phyloP scores from a whole-genome alignment of 140 eudicot genomes.

The Flaveria floridana region DNA sequence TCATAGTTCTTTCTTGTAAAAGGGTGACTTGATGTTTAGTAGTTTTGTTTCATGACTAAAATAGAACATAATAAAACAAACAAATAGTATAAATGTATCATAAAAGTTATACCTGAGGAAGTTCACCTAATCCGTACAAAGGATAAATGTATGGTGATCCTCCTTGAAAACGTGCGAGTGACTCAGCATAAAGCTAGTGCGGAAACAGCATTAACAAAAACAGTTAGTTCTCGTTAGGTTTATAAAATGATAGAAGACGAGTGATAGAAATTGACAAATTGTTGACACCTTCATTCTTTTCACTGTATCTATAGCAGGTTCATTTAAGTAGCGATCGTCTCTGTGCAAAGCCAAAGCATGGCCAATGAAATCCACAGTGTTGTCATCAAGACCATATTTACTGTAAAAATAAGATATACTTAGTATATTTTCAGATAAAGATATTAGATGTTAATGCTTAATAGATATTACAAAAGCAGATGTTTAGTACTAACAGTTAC shows the following conservation, averaged over 20 bases:
- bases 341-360: constrained; percentile 87
- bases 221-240: constrained; percentile 16
- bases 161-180: constrained; percentile 93
- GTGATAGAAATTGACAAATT: not conserved
- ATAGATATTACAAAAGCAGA: not conserved
- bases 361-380: constrained; percentile 90
- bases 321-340: constrained; percentile 82
- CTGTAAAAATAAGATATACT: constrained; percentile 35
- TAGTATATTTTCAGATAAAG: not conserved
- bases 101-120: constrained; percentile 71
- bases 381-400: constrained; percentile 92
- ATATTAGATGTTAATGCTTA: not conserved
- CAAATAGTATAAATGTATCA: not conserved
- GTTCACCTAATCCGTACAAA: constrained; percentile 91
- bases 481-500: not conserved
- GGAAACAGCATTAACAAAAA: not conserved
- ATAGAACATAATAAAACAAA: not conserved
- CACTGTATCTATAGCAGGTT: constrained; percentile 85
- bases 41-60: not conserved
- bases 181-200: constrained; percentile 84
- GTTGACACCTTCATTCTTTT: constrained; percentile 77
- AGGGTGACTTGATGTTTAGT: not conserved
- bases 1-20: constrained; percentile 16
- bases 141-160: constrained; percentile 98
- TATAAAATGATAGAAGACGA: not conserved